Base-by-base conservation (phyloP, 805 yeast species). In the Nakazawaea siamensis region DNA sequence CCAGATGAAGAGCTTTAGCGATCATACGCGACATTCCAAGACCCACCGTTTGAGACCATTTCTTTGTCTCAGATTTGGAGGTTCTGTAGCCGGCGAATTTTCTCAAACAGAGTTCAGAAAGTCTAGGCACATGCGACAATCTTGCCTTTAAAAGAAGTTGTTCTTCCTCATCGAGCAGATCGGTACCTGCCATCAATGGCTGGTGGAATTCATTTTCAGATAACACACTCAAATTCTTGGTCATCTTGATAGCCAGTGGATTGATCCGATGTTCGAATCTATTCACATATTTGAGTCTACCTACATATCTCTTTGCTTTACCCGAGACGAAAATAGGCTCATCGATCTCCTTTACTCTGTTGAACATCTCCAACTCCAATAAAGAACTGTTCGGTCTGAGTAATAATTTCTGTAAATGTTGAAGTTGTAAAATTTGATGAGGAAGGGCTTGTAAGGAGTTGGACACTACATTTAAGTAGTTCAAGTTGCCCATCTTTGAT, bases 371-470 rank as follows among this genome's bases (percentile, higher is more conserved):
- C 23, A 46, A 20, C 31, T 48, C 37, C 39, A 49, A 43, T 48
- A 55, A 41, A 43, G 59, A 57, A 6, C 72, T 70, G 42, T 76
- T 76, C 1, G 81, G 81, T 20, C 80, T 68, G 0, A 78, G 68
- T 11, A 70, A 55, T n/a, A 76, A 53, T 1, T 64, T 62, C 14
- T 55, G 51, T 21, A 76, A 47, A 3, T 55, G 46, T 1, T 62
- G 54, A 11, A 76, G 51, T 4, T 63, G 54, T n/a, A 76, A 50
- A 5, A 76, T 66, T 40, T 71, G 71, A 40, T 62, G 66, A 0
- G 83, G 82, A 14, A 76, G 50, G 36, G 58, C 68, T 33, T 61
- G 62, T 25, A 76, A 47, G 37, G 69, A 62, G 46, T 76, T 76
- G 16, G 67, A 58, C 5, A 70, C 68, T 8, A 76, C 43, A n/a